Evolutionary conservation across 2,329 filamentous ascomycete species (phyloP).

Genomic region (Fusarium caatingaense): DNA sequence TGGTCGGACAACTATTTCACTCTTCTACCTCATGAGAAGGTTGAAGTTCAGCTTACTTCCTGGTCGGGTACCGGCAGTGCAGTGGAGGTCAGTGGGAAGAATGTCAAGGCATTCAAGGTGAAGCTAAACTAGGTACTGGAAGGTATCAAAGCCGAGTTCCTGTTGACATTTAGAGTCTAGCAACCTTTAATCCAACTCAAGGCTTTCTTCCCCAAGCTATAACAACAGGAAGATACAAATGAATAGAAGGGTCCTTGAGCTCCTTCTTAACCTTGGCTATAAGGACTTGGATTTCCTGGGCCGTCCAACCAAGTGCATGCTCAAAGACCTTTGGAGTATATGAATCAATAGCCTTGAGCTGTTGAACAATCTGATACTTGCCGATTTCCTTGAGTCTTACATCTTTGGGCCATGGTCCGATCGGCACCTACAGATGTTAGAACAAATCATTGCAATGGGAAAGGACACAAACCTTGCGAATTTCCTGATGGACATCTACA

Average conservation of each 20-base stretch:
- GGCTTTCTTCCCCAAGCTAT: constrained; percentile 29
- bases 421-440: constrained; percentile 14
- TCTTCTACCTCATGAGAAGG: not conserved
- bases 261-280: constrained; percentile 37
- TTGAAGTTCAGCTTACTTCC: not conserved
- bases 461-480: not conserved
- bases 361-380: constrained; percentile 19
- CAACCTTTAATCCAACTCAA: not conserved
- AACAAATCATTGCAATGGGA: fast-evolving
- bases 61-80: not conserved
- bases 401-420: constrained; percentile 22
- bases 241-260: constrained; percentile 22
- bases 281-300: constrained; percentile 22
- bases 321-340: constrained; percentile 35
- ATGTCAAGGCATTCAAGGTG: not conserved
- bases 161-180: not conserved
- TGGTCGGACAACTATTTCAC: constrained; percentile 5
- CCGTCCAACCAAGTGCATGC: constrained; percentile 27
- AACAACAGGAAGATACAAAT: constrained; percentile 31
- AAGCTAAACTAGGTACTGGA: not conserved
- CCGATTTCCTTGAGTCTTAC: constrained; percentile 27
- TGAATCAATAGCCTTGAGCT: constrained; percentile 22
- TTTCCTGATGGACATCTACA: constrained; percentile 7
- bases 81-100: not conserved
- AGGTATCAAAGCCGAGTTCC: fast-evolving